Evolutionary conservation across 2,329 filamentous ascomycete genomes (phyloP).

Genomic region (Curvularia spicifera): DNA sequence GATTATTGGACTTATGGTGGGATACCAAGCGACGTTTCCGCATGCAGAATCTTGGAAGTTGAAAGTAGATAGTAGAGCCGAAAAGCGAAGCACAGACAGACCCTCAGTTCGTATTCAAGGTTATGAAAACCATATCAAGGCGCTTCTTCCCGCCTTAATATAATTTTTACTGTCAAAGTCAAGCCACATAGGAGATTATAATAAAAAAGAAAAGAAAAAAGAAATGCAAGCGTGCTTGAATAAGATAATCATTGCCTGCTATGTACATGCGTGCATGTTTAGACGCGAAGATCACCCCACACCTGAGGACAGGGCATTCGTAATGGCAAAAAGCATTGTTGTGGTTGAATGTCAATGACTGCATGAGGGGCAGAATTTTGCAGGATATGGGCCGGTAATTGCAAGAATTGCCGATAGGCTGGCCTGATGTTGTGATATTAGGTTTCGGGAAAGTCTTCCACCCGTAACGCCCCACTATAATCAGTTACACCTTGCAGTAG

Average conservation of each 20-base stretch:
- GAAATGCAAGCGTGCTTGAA: too few relatives aligned
- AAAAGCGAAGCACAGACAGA: not conserved
- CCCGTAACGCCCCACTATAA: not conserved
- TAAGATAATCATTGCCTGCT: not conserved
- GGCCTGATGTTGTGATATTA: too few relatives aligned
- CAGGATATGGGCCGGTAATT: too few relatives aligned
- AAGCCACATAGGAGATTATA: too few relatives aligned
- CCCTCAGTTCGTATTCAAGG: not conserved
- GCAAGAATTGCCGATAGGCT: not conserved
- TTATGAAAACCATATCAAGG: not conserved
- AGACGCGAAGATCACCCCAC: not conserved
- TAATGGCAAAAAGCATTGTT: too few relatives aligned
- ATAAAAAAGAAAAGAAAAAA: too few relatives aligned
- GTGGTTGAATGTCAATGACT: too few relatives aligned
- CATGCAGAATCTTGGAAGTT: not conserved
- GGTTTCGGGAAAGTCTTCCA: not conserved
- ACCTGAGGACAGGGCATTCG: not conserved
- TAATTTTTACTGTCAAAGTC: too few relatives aligned
- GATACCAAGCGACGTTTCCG: not conserved
- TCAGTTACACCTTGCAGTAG: not conserved
- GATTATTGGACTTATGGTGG: not conserved
- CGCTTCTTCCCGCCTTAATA: not conserved
- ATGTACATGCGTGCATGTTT: not conserved
- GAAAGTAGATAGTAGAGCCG: not conserved
- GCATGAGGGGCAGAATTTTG: too few relatives aligned